Conservation (phyloP, 1,284 basidiomycete genomes). For the Boletus sp. region DNA sequence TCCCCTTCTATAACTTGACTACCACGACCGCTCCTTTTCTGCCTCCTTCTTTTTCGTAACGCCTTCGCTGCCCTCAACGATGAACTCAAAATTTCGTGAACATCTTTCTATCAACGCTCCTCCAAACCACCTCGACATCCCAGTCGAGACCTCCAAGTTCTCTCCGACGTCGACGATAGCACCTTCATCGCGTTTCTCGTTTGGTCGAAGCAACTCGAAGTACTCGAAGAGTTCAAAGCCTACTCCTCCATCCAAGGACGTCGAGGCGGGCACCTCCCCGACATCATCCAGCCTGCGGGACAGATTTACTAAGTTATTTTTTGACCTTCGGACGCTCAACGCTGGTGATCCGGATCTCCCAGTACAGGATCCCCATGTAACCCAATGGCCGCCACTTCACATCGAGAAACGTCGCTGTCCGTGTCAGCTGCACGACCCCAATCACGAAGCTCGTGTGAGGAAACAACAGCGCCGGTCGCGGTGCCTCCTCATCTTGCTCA, state of each 20-base stretch:
- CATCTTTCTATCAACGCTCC: slow-evolving; percentile 32
- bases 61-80: slow-evolving; percentile 1
- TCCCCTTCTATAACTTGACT: slow-evolving; percentile 4
- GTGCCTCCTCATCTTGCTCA: slow-evolving; percentile 34
- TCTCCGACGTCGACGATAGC: slow-evolving; percentile 34
- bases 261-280: slow-evolving; percentile 27
- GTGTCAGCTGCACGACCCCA: slow-evolving; percentile 25
- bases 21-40: slow-evolving; percentile 13
- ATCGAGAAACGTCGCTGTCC: slow-evolving; percentile 37
- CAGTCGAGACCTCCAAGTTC: slow-evolving; percentile 33
- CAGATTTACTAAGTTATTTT: slow-evolving; percentile 37
- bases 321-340: slow-evolving; percentile 33
- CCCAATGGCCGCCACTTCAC: slow-evolving; percentile 39
- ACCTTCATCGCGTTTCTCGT: slow-evolving; percentile 22
- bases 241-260: slow-evolving; percentile 21
- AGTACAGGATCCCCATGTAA: slow-evolving; percentile 27
- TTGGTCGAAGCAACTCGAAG: slow-evolving; percentile 17
- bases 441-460: slow-evolving; percentile 27
- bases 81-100: slow-evolving; percentile 34
- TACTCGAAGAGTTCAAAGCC: slow-evolving; percentile 6
- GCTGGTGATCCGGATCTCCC: slow-evolving; percentile 29
- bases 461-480: slow-evolving; percentile 32
- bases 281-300: slow-evolving; percentile 25
- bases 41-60: not conserved
- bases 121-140: slow-evolving; percentile 9